These are phyloP conservation scores for Malania oleifera DNA, from an alignment of 164 flowering plant genomes.

Conservation along the genomic window DNA sequence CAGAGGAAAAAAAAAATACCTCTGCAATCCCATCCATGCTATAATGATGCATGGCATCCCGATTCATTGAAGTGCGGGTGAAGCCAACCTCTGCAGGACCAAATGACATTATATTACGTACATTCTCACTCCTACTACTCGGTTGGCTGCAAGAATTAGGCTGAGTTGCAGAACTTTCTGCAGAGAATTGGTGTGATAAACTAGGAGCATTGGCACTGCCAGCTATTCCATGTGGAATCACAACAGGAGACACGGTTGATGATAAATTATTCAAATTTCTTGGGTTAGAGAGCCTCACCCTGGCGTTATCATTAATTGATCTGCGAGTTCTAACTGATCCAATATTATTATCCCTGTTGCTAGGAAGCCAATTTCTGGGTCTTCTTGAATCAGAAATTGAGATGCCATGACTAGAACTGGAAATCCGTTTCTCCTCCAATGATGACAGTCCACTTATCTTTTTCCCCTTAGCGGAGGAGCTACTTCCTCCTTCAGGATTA, in stretches of 20 bases:
- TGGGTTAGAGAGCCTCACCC: conserved; percentile 33
- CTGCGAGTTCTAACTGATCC: conserved; percentile 53
- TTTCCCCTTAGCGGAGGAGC: conserved; percentile 52
- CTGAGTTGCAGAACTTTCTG: conserved; percentile 21
- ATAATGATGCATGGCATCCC: conserved; percentile 38
- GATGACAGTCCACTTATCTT: conserved; percentile 26
- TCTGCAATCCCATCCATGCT: conserved; percentile 77
- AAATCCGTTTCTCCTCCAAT: conserved; percentile 13
- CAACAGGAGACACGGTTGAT: conserved; percentile 21
- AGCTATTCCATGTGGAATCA: conserved; percentile 20
- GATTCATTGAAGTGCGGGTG: conserved; percentile 29
- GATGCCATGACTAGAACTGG: conserved; percentile 30
- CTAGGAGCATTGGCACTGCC: conserved; percentile 15
- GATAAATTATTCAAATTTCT: conserved; percentile 25
- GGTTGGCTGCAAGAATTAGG: conserved; percentile 26
- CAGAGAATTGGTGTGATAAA: conserved; percentile 26
- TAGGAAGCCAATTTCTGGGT: conserved; percentile 30
- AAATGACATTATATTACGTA: conserved; percentile 22
- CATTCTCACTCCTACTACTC: conserved; percentile 31
- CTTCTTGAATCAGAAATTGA: conserved; percentile 44
- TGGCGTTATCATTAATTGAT: conserved; percentile 26
- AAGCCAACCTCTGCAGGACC: conserved; percentile 37
- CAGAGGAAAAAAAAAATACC: conserved; percentile 30
- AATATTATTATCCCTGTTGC: conserved; percentile 23
- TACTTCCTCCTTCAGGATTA: conserved; percentile 47